A percentile compares a stretch with the other conserved stretches of the same genome.
These are phyloP conservation scores for Penicillium digitatum DNA, from an alignment of 2,329 filamentous ascomycete genomes.

Conservation along the genomic window DNA sequence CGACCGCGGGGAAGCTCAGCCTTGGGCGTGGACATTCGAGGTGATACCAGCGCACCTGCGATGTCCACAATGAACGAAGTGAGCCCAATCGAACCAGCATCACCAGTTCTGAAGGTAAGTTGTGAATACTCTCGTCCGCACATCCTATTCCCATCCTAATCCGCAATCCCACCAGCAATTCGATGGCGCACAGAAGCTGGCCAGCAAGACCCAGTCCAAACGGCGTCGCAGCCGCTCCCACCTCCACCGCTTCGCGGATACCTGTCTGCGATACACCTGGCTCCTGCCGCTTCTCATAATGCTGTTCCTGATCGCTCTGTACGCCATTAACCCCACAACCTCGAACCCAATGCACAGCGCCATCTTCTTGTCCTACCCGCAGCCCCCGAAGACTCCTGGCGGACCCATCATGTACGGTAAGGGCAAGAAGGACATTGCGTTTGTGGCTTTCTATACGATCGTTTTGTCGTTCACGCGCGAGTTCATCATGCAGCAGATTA, in stretches of 20 bases:
- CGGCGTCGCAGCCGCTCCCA: constrained; percentile 43
- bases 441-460: constrained; percentile 83
- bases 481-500: constrained; percentile 88
- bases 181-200: constrained; percentile 28
- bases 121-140: constrained; percentile 8
- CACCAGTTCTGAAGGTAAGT: constrained; percentile 33
- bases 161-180: constrained; percentile 14
- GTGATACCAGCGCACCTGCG: constrained; percentile 46
- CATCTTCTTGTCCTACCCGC: constrained; percentile 84
- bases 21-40: constrained; percentile 46
- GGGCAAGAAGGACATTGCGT: constrained; percentile 78
- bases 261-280: constrained; percentile 55
- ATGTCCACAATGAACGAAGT: constrained; percentile 45
- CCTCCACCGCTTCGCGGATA: constrained; percentile 43
- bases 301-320: constrained; percentile 60
- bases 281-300: constrained; percentile 66
- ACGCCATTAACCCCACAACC: constrained; percentile 69
- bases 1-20: constrained; percentile 44
- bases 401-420: constrained; percentile 73
- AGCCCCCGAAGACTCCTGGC: constrained; percentile 53
- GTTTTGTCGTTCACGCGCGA: constrained; percentile 91
- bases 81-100: constrained; percentile 31
- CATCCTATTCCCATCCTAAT: not conserved
- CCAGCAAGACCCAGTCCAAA: constrained; percentile 39
- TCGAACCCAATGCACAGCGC: constrained; percentile 76